These are phyloP conservation scores for Urochloa ruziziensis DNA, from an alignment of 176 grass and related monocot genomes.

Conservation along the genomic window DNA sequence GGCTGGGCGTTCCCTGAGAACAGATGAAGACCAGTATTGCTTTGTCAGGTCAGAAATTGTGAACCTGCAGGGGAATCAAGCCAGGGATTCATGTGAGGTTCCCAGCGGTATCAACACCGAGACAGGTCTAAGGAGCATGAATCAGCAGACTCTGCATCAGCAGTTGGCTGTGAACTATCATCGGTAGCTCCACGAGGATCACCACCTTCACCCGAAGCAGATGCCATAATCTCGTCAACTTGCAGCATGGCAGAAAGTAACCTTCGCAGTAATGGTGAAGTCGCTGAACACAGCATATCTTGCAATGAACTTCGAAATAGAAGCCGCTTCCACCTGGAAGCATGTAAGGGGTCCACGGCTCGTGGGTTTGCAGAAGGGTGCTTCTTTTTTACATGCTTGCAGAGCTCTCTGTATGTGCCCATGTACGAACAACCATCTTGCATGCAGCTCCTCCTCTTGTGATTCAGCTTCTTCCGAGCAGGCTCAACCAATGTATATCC, in stretches of 20 bases:
- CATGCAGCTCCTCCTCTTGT: slow-evolving; percentile 65
- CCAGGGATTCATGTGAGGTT: neutral
- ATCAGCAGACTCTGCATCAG: neutral
- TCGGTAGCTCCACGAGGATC: neutral
- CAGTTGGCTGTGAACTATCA: neutral
- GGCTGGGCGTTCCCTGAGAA: neutral
- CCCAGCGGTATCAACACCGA: neutral
- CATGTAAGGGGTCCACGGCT: slow-evolving; percentile 53
- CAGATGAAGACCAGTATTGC: neutral
- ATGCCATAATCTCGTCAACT: slow-evolving; percentile 16
- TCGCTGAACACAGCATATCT: slow-evolving; percentile 65
- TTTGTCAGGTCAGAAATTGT: neutral
- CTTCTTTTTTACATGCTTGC: slow-evolving; percentile 49
- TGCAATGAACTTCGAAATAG: slow-evolving; percentile 47
- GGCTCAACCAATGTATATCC: slow-evolving; percentile 81
- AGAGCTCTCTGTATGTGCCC: slow-evolving; percentile 56
- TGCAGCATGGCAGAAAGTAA: slow-evolving; percentile 24
- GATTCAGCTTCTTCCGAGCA: slow-evolving; percentile 65
- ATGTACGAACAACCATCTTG: slow-evolving; percentile 70
- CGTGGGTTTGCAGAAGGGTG: slow-evolving; percentile 60
- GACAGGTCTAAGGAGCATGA: neutral
- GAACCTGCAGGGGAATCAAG: neutral
- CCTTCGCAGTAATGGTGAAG: slow-evolving; percentile 26
- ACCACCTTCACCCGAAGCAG: neutral
- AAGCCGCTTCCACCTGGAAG: slow-evolving; percentile 58